Evolutionary conservation across 2,329 filamentous ascomycete genomes (phyloP), one percentile per base, ranked within the genome.

Genomic region (Herpotrichia juniperi): DNA sequence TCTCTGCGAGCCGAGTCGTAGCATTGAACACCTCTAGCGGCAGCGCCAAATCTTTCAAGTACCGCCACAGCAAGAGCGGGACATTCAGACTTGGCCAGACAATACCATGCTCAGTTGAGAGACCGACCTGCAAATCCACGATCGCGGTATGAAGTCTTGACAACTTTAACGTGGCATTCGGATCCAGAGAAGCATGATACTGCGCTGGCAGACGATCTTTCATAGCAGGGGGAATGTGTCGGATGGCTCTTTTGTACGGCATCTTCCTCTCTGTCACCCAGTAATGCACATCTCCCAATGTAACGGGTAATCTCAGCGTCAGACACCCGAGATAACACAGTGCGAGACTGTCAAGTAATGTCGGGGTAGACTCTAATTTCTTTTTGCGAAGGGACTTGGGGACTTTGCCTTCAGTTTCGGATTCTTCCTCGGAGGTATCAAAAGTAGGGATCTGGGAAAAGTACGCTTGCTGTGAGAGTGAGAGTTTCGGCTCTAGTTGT

Each of bases 321-420:
- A 94, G 65, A 31, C 86, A 86, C 1, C 86, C 93, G 28, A 97
- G 74, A 74, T 97, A 97, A 67, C 90, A 92, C 10, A 96, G 71
- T 1, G 81, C 87, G 46, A 97, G 74, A 0, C 88, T 88, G 60
- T 96, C 93, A 35, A 90, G 76, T 30, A 96, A 76, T 46, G 78
- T 85, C 1, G 93, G 92, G 2, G 68, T 64, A 8, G 61, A 84
- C 65, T 67, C 70, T 78, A 84, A 82, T 39, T 77, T 69, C 59
- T 77, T 72, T 5, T 78, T 77, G 26, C 75, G 75, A 21, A 66
- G 68, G 55, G 40, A 69, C 55, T 25, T 68, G n/a, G 63, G 54
- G 1, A 59, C 58, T 12, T 68, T 69, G 14, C 76, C 74, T 10
- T 72, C 63, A 76, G 64, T 53, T 14, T 68, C 67, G 76, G 64